Evolutionary conservation across 2,329 filamentous ascomycete genomes (phyloP), one percentile per base, ranked within the genome.

Genomic region (Ophiocordyceps polyrhachis-furcata): DNA sequence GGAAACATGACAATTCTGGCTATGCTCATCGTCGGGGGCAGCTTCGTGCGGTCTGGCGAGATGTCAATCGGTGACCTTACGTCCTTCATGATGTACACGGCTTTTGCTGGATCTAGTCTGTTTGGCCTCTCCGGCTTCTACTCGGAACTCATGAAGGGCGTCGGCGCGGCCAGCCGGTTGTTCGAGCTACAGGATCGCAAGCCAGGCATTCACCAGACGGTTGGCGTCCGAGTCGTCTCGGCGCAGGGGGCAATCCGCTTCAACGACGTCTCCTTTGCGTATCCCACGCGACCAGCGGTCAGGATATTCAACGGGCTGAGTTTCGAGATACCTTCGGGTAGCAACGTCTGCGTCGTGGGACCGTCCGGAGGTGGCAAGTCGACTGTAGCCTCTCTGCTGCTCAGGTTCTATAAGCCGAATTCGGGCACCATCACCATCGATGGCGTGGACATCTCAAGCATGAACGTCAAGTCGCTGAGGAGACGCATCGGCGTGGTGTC

Each of bases 11-110:
- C 91, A 1, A 89, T 98, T 50, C 68, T 98, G 45, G 83, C 83
- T 13, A 76, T 98, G 56, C 73, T 98, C 1, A 84, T 93, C 55
- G 83, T 89, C 29, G 91, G 93, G 50, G 87, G 91, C 46, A 81
- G 81, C 48, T 86, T 95, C 65, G 91, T 98, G 29, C 81, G 87
- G 53, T 77, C 75, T 12, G 91, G 91, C 2, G 70, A 79, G 40
- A 91, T 98, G 67, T 85, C 77, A 8, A 79, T 96, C 42, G 91
- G 91, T 53, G 89, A 98, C 51, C 66, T 98, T 40, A 93, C 91
- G 1, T 93, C 87, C 0, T 98, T 98, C 63, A 74, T 98, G 66
- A 96, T 98, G 89, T 98, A 96, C 62, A 93, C 88, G 3, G 89
- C 85, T 4, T 96, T 79, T 60, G 76, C 77, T 7, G 77, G 77